A percentile compares a stretch with the other conserved stretches of the same genome.
Evolutionary conservation across 768 basidiomycete genomes (phyloP).

Genomic region (Phylloporus scabripes): DNA sequence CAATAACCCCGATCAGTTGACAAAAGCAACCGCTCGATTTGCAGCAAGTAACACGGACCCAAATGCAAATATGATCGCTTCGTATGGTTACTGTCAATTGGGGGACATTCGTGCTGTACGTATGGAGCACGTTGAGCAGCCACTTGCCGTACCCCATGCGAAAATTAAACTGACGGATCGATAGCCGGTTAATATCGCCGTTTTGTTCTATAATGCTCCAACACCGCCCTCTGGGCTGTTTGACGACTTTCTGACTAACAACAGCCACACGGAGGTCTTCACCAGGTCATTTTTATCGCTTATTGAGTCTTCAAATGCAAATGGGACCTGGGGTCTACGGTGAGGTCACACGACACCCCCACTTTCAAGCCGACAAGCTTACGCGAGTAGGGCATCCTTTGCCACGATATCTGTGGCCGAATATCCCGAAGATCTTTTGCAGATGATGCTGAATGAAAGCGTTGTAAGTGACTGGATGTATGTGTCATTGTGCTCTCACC

Average conservation of each 20-base stretch:
- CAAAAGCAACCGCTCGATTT: conserved; percentile 23
- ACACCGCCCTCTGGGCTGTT: conserved; percentile 22
- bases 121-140: background rate
- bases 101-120: conserved; percentile 32
- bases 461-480: conserved; percentile 9
- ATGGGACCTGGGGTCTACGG: conserved; percentile 19
- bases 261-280: conserved; percentile 8
- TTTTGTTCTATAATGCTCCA: conserved; percentile 57
- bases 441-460: conserved; percentile 13
- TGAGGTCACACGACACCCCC: conserved; percentile 8
- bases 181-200: conserved; percentile 18
- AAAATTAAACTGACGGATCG: conserved; percentile 4
- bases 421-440: conserved; percentile 19
- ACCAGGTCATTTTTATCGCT: conserved; percentile 25
- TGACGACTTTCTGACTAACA: conserved; percentile 26
- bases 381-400: conserved; percentile 18
- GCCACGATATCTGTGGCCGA: conserved; percentile 20
- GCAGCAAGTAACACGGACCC: conserved; percentile 18
- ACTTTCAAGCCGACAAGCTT: background rate
- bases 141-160: conserved; percentile 1
- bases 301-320: conserved; percentile 16
- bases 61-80: conserved; percentile 36
- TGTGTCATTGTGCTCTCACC: background rate
- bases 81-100: conserved; percentile 32
- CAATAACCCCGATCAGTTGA: conserved; percentile 17